Evolutionary conservation across 345 rosid genomes (phyloP), one percentile per base, ranked within the genome.

Genomic region (Melastoma malabathricum): DNA sequence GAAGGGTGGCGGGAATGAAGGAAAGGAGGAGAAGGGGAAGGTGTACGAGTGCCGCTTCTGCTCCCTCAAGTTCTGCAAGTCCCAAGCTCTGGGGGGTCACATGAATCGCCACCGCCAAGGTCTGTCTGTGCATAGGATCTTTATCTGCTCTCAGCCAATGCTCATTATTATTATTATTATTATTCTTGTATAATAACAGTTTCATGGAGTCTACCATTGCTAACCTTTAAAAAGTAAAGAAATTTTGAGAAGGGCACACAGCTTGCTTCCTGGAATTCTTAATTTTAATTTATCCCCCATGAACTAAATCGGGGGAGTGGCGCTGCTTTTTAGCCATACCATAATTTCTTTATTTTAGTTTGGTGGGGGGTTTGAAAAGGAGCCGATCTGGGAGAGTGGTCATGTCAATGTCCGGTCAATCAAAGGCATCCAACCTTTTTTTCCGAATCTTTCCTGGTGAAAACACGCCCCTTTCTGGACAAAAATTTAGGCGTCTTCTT

Each of bases 51-150:
- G 97, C 72, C 81, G 99, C 84, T 93, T 93, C 75, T 93, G 99
- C 63, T 85, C 99, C 80, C 99, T 93, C 71, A 88, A 83, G 92
- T 93, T 93, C 74, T 85, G 96, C 83, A 93, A 93, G 76, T 93
- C 99, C 58, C 99, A 93, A 88, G 99, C 99, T 55, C 99, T 93
- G 10, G 99, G 99, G 19, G 99, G 97, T 50, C 99, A 93, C 82
- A 93, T 93, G 99, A 93, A 93, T 73, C 95, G 99, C 70, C 99
- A 93, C 73, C 82, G 99, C 66, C 97, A 93, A 93, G 97, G 98
- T 29, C 9, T 29, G 38, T 29, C 38, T 29, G 2, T 10, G 3
- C 9, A 10, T 29, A 10, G 5, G 6, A 29, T 29, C 38, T 10
- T 6, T 29, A 5, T 29, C 38, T 29, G 8, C 38, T 4, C 1